A percentile compares a stretch with the other conserved stretches of the same genome.
These are phyloP conservation scores for Aegilops speltoides DNA, from an alignment of 176 grass and related monocot species.

Conservation along the genomic window DNA sequence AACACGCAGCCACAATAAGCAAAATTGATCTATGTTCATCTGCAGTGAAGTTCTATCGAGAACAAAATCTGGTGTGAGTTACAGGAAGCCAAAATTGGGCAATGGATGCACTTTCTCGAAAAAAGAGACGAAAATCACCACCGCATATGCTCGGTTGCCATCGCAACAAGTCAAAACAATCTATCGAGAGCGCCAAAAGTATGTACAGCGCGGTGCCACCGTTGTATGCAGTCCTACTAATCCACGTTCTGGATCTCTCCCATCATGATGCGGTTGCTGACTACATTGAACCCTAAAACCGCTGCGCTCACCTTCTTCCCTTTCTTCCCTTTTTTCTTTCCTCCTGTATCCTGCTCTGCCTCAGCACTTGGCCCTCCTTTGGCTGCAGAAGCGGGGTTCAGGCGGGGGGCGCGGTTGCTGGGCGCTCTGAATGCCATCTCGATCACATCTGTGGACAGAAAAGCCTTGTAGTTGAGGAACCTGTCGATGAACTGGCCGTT, in stretches of 20 bases:
- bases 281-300: constrained; percentile 89
- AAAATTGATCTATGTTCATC: constrained; percentile 10
- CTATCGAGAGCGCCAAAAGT: constrained; percentile 41
- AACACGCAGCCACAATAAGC: background rate
- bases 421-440: constrained; percentile 70
- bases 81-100: constrained; percentile 32
- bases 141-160: constrained; percentile 24
- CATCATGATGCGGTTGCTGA: constrained; percentile 99
- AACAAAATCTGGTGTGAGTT: constrained; percentile 31
- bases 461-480: constrained; percentile 91
- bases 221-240: constrained; percentile 33
- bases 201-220: constrained; percentile 55
- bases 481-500: constrained; percentile 84
- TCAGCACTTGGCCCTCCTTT: constrained; percentile 34
- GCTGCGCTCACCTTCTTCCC: constrained; percentile 84
- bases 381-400: constrained; percentile 26
- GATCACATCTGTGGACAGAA: constrained; percentile 78
- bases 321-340: constrained; percentile 96
- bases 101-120: constrained; percentile 18
- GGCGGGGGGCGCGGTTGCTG: constrained; percentile 1
- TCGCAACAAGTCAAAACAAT: constrained; percentile 31
- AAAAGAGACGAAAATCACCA: constrained; percentile 31
- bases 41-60: constrained; percentile 40
- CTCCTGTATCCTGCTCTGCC: constrained; percentile 44
- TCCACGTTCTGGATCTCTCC: constrained; percentile 92